phyloP scores from a whole-genome alignment of 495 filamentous ascomycete genomes.

The Trichodelitschia bisporula region DNA sequence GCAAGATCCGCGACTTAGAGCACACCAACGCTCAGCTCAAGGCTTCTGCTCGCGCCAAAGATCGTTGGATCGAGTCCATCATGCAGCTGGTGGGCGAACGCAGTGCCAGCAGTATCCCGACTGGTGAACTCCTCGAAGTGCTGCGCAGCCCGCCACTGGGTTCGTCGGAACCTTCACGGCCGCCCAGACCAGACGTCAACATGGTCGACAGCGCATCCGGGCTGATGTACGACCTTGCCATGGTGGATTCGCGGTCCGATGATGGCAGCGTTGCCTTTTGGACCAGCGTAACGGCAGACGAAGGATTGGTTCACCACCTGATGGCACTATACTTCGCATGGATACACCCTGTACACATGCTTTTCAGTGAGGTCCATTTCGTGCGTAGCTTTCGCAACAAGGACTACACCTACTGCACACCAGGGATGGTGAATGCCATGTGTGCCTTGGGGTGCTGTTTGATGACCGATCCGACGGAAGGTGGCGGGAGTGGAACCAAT shows the following conservation, averaged over 20 bases:
- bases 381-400: conserved; percentile 11
- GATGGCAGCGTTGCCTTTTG: conserved; percentile 7
- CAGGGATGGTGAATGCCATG: conserved; percentile 17
- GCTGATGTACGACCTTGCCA: neutral
- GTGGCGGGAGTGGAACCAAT: too few species aligned
- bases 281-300: conserved; percentile 14
- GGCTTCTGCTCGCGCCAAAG: conserved; percentile 11
- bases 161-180: too few species aligned
- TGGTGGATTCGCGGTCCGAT: neutral
- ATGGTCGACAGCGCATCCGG: neutral
- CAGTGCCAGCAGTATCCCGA: too few species aligned
- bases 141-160: too few species aligned
- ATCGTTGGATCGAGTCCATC: conserved; percentile 13
- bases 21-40: conserved; percentile 8
- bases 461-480: conserved; percentile 7
- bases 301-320: conserved; percentile 14
- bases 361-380: conserved; percentile 18
- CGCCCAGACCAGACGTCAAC: neutral
- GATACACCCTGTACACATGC: conserved; percentile 20
- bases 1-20: conserved; percentile 7
- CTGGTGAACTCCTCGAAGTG: too few species aligned
- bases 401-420: conserved; percentile 12
- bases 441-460: conserved; percentile 20
- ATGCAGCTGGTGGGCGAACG: conserved; percentile 7
- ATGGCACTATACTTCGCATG: conserved; percentile 22